Evolutionary conservation across 208 protist species (phyloP).

Genomic region (Leishmania braziliensis): DNA sequence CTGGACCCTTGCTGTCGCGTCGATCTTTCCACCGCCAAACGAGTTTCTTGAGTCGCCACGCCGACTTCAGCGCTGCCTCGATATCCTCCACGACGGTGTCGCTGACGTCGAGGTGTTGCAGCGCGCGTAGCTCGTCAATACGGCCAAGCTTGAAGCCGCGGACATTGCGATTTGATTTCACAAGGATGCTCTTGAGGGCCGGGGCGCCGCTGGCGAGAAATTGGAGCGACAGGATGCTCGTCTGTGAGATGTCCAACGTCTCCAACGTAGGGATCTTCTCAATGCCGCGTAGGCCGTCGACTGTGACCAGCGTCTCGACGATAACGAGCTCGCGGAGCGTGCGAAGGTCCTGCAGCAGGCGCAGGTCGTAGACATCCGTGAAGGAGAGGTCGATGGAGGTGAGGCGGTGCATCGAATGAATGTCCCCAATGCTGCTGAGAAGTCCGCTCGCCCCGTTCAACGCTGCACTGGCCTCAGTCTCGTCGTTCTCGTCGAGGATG

Average conservation of each 20-base stretch:
- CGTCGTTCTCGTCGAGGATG: constrained; percentile 34
- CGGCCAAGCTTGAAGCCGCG: constrained; percentile 61
- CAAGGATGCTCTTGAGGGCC: constrained; percentile 39
- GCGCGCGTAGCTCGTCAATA: constrained; percentile 41
- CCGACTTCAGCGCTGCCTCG: constrained; percentile 30
- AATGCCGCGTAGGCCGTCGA: constrained; percentile 69
- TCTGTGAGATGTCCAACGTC: constrained; percentile 73
- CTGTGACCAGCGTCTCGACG: constrained; percentile 63
- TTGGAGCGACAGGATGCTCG: constrained; percentile 63
- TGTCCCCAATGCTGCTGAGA: constrained; percentile 40
- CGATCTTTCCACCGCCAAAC: constrained; percentile 76
- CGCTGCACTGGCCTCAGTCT: constrained; percentile 12
- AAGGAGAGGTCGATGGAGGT: constrained; percentile 47
- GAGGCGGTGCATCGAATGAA: constrained; percentile 34
- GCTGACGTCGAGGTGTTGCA: constrained; percentile 65
- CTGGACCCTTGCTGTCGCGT: constrained; percentile 42
- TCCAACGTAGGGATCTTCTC: constrained; percentile 51
- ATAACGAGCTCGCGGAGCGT: constrained; percentile 46
- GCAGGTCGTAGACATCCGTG: constrained; percentile 58
- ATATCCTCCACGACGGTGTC: constrained; percentile 80
- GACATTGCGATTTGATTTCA: constrained; percentile 58
- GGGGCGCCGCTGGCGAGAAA: constrained; percentile 55
- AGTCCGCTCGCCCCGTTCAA: constrained; percentile 39
- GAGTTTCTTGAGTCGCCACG: constrained; percentile 48
- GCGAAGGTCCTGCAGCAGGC: constrained; percentile 36